phyloP scores from a whole-genome alignment of 352 stramenopile genomes.

The Phytopythium cucurbitacearum region DNA sequence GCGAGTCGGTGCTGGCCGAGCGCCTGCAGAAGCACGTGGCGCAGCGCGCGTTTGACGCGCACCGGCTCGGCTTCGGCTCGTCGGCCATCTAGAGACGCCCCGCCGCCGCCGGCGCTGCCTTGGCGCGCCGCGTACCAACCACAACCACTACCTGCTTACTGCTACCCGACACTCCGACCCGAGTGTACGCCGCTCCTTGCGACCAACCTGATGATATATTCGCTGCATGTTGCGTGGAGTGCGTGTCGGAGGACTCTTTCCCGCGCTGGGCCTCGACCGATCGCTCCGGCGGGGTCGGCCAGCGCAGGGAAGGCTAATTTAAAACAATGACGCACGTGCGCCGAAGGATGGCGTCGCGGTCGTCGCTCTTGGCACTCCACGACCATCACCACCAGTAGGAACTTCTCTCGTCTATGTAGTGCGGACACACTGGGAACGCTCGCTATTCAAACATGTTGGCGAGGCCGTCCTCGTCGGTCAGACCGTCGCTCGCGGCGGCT shows the following conservation, averaged over 20 bases:
- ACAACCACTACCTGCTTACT: neutral
- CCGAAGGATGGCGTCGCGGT: neutral
- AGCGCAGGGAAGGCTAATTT: neutral
- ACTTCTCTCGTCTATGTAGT: neutral
- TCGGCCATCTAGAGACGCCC: conserved; percentile 12
- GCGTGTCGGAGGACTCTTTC: too few species aligned
- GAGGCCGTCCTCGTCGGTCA: conserved; percentile 32
- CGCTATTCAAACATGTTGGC: conserved; percentile 43
- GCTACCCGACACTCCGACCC: too few species aligned
- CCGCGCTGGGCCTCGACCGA: too few species aligned
- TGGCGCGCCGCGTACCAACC: neutral
- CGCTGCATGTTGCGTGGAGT: too few species aligned
- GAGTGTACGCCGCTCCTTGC: too few species aligned
- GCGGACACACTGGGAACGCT: neutral
- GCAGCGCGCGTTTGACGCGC: conserved; percentile 50
- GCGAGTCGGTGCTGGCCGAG: conserved; percentile 57
- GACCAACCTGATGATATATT: too few species aligned
- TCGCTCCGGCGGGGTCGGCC: too few species aligned
- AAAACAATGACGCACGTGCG: neutral
- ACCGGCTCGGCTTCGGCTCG: conserved; percentile 45
- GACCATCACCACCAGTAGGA: neutral
- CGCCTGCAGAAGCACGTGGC: conserved; percentile 46
- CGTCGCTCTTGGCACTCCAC: too few species aligned
- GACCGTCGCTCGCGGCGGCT: conserved; percentile 27
- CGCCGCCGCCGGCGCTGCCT: too few species aligned